Conservation (phyloP, 73 alveolate species). For the Tetrahymena elliotti region DNA sequence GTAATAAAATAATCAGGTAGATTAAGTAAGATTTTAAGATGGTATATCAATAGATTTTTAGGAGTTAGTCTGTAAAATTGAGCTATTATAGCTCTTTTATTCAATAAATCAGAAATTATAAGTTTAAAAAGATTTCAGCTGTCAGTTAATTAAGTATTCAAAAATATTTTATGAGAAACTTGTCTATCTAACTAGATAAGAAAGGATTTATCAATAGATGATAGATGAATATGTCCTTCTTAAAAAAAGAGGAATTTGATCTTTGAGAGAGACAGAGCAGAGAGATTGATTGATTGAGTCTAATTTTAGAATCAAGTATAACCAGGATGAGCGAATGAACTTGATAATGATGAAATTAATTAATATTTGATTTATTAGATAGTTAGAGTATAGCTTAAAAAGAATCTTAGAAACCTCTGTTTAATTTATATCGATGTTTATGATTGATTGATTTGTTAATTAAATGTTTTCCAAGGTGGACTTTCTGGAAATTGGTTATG, state of each 20-base stretch:
- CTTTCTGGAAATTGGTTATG: not conserved
- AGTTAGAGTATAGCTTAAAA: not conserved
- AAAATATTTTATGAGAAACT: not conserved
- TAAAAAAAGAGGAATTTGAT: no score
- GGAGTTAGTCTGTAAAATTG: not conserved
- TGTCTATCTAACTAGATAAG: no score
- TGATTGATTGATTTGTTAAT: not conserved
- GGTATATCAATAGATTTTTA: not conserved
- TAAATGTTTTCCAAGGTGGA: not conserved
- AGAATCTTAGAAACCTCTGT: not conserved
- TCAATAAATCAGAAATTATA: not conserved
- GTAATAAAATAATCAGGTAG: not conserved
- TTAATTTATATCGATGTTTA: not conserved
- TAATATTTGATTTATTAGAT: no score
- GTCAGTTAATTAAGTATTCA: not conserved
- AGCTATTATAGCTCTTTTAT: not conserved
- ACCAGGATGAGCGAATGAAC: not conserved
- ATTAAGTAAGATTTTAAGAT: no score
- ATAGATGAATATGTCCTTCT: not conserved
- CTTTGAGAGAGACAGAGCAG: not conserved
- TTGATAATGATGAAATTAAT: not conserved
- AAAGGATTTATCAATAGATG: no score
- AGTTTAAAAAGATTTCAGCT: not conserved
- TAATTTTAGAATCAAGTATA: not conserved
- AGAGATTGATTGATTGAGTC: not conserved